Conservation (phyloP, 2,329 filamentous ascomycete genomes). For the Sporothrix euskadiensis region DNA sequence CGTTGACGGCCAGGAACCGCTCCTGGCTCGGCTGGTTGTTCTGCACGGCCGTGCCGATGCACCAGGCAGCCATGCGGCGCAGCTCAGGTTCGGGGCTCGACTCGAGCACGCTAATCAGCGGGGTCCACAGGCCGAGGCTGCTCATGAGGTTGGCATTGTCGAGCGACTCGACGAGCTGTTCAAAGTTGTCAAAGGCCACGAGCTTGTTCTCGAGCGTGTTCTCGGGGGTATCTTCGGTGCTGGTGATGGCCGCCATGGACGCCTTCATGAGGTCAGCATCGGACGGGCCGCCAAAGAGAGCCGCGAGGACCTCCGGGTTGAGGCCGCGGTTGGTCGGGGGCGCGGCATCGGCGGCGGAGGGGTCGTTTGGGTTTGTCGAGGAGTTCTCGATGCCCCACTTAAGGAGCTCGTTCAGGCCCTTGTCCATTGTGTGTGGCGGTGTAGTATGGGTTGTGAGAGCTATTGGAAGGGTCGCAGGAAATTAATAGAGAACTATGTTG, state of each 20-base stretch:
- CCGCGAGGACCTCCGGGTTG: conserved; percentile 68
- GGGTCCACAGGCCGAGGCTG: conserved; percentile 76
- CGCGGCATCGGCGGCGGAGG: conserved; percentile 33
- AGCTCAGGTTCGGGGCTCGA: conserved; percentile 67
- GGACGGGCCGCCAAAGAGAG: conserved; percentile 78
- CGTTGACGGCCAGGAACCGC: conserved; percentile 62
- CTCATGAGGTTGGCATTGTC: conserved; percentile 97
- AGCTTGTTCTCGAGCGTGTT: conserved; percentile 72
- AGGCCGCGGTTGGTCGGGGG: conserved; percentile 48
- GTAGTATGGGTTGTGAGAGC: neutral
- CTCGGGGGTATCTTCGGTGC: conserved; percentile 37
- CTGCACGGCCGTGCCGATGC: conserved; percentile 89
- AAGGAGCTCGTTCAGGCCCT: conserved; percentile 42
- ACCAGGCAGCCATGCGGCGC: conserved; percentile 88
- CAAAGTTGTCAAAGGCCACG: conserved; percentile 89
- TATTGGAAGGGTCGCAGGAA: neutral
- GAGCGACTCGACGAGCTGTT: conserved; percentile 85
- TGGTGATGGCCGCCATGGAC: conserved; percentile 73
- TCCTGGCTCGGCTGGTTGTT: conserved; percentile 90
- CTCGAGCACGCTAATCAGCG: conserved; percentile 69
- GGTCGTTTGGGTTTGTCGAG: conserved; percentile 33
- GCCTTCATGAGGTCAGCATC: conserved; percentile 91
- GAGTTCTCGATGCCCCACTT: conserved; percentile 43
- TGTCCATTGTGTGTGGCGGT: conserved; percentile 37
- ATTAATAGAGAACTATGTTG: neutral